phyloP scores from a whole-genome alignment of 1,284 basidiomycete genomes.

The Rhodofomes roseus region DNA sequence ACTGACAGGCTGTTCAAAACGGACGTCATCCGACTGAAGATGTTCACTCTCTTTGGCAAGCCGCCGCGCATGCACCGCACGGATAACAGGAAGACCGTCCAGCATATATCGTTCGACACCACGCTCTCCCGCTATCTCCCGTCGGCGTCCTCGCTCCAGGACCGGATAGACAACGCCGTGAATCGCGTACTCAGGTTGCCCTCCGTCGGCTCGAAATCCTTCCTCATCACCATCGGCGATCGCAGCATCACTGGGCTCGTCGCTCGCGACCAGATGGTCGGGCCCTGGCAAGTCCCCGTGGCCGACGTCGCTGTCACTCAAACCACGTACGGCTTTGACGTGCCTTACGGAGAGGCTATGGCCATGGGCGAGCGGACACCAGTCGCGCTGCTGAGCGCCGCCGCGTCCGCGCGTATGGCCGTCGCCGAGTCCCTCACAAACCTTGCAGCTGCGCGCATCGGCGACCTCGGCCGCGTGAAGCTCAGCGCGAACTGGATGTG shows the following conservation, averaged over 20 bases:
- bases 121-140: constrained; percentile 69
- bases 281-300: constrained; percentile 97
- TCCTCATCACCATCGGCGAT: constrained; percentile 98
- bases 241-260: constrained; percentile 93
- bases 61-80: constrained; percentile 88
- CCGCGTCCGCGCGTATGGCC: constrained; percentile 93
- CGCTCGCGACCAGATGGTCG: constrained; percentile 97
- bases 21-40: constrained; percentile 86
- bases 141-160: constrained; percentile 28
- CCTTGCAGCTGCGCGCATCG: constrained; percentile 79
- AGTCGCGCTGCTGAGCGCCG: constrained; percentile 82
- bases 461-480: constrained; percentile 77
- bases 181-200: constrained; percentile 88
- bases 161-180: constrained; percentile 60
- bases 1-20: constrained; percentile 81
- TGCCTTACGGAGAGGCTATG: constrained; percentile 91
- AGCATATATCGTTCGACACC: constrained; percentile 66
- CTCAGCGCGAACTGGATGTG: constrained; percentile 99
- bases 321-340: constrained; percentile 89
- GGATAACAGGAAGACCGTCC: constrained; percentile 54
- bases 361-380: constrained; percentile 97
- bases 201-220: constrained; percentile 92
- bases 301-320: constrained; percentile 97
- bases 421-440: constrained; percentile 94
- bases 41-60: constrained; percentile 97